These are phyloP conservation scores for Macaranga tanarius DNA, from an alignment of 441 rosid species.

Conservation along the genomic window DNA sequence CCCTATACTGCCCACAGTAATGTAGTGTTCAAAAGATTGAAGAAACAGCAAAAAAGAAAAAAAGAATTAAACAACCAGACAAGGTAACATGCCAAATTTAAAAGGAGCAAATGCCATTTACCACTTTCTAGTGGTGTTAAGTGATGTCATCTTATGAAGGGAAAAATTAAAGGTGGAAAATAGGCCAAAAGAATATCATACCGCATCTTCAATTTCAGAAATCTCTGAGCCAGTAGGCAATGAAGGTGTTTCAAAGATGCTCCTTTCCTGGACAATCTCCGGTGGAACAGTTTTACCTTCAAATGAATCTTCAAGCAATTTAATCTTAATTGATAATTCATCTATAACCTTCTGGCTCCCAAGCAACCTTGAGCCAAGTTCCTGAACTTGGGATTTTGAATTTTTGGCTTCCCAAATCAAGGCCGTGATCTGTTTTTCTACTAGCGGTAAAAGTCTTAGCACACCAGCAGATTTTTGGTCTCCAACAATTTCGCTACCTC, in stretches of 20 bases:
- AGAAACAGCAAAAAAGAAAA: background rate
- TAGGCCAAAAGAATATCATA: slow-evolving; percentile 26
- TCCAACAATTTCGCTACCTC: slow-evolving; percentile 42
- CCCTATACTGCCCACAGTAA: background rate
- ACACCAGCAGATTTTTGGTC: slow-evolving; percentile 42
- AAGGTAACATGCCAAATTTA: background rate
- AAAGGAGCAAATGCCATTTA: background rate
- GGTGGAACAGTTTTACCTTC: slow-evolving; percentile 48
- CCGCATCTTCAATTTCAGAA: slow-evolving; percentile 86
- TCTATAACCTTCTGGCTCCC: slow-evolving; percentile 68
- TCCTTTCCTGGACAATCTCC: slow-evolving; percentile 68
- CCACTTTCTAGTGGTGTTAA: background rate
- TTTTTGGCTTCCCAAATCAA: slow-evolving; percentile 57
- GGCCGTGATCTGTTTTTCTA: slow-evolving; percentile 55
- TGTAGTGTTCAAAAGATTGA: background rate
- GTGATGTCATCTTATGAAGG: slow-evolving; percentile 5
- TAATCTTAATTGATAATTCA: slow-evolving; percentile 59
- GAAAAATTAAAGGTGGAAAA: background rate
- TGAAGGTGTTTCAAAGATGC: slow-evolving; percentile 67
- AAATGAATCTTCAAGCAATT: slow-evolving; percentile 62
- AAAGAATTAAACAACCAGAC: background rate
- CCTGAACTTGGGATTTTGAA: slow-evolving; percentile 60
- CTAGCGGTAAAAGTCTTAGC: slow-evolving; percentile 43
- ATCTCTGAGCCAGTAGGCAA: slow-evolving; percentile 69
- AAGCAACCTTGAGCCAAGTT: slow-evolving; percentile 57